These are phyloP conservation scores for Fusarium protoensiforme DNA, from an alignment of 2,329 filamentous ascomycete genomes.

Conservation along the genomic window DNA sequence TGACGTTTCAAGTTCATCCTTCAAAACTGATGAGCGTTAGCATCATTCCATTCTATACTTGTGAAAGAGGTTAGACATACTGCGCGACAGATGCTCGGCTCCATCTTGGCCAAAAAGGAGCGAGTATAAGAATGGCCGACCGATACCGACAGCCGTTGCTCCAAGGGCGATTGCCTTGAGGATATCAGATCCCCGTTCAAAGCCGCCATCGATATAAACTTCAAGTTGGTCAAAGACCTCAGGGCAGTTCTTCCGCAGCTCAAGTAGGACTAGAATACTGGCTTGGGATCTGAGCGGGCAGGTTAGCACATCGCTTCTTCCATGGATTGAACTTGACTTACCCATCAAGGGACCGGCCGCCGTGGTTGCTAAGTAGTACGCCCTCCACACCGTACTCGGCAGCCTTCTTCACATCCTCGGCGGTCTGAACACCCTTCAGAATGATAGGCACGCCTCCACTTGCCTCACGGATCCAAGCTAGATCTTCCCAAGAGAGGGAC, in stretches of 20 bases:
- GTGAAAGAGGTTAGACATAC: slow-evolving; percentile 51
- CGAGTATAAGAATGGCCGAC: slow-evolving; percentile 62
- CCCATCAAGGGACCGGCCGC: slow-evolving; percentile 66
- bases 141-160: slow-evolving; percentile 64
- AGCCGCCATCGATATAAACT: slow-evolving; percentile 63
- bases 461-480: slow-evolving; percentile 61
- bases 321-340: slow-evolving; percentile 5
- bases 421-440: slow-evolving; percentile 65
- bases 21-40: slow-evolving; percentile 25
- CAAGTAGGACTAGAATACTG: slow-evolving; percentile 61
- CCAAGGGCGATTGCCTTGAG: slow-evolving; percentile 63
- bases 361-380: slow-evolving; percentile 66
- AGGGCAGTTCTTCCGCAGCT: slow-evolving; percentile 59
- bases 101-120: slow-evolving; percentile 64
- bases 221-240: slow-evolving; percentile 60
- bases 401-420: slow-evolving; percentile 62
- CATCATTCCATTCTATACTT: background rate
- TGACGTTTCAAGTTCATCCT: slow-evolving; percentile 41
- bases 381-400: slow-evolving; percentile 60
- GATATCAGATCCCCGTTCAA: slow-evolving; percentile 63
- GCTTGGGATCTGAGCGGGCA: slow-evolving; percentile 47
- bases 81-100: slow-evolving; percentile 62
- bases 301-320: background rate
- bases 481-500: slow-evolving; percentile 61
- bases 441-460: slow-evolving; percentile 58